These are phyloP conservation scores for Petrea volubilis DNA, from an alignment of 257 asterid genomes.

Conservation along the genomic window DNA sequence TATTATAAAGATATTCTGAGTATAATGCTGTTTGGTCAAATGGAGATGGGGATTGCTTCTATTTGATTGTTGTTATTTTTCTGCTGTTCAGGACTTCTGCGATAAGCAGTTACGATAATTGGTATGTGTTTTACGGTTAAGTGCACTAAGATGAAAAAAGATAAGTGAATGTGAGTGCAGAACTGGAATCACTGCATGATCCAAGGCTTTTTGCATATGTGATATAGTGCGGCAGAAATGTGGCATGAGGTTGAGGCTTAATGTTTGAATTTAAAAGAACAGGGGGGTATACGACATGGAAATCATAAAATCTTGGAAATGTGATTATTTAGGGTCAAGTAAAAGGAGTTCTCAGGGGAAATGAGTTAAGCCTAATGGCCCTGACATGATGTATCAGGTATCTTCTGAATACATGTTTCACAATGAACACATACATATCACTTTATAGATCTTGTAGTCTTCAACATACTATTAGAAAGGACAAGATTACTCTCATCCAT, in stretches of 20 bases:
- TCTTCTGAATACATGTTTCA: background rate
- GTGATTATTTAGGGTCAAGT: background rate
- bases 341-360: slow-evolving; percentile 1
- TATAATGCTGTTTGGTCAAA: background rate
- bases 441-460: background rate
- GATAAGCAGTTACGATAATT: background rate
- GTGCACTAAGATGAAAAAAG: background rate
- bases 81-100: background rate
- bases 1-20: background rate
- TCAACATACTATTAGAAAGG: background rate
- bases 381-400: background rate
- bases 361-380: background rate
- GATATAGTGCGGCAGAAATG: background rate
- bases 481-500: background rate
- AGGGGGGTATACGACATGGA: too few species aligned
- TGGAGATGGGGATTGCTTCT: background rate
- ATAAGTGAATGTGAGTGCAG: background rate
- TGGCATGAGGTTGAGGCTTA: slow-evolving; percentile 3
- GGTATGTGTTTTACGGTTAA: background rate
- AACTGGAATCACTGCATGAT: background rate
- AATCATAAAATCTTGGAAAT: background rate
- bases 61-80: background rate
- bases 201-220: background rate
- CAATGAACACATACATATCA: background rate
- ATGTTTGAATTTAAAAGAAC: background rate